Conservation (phyloP, 768 basidiomycete genomes). For the Podaxis sp. region DNA sequence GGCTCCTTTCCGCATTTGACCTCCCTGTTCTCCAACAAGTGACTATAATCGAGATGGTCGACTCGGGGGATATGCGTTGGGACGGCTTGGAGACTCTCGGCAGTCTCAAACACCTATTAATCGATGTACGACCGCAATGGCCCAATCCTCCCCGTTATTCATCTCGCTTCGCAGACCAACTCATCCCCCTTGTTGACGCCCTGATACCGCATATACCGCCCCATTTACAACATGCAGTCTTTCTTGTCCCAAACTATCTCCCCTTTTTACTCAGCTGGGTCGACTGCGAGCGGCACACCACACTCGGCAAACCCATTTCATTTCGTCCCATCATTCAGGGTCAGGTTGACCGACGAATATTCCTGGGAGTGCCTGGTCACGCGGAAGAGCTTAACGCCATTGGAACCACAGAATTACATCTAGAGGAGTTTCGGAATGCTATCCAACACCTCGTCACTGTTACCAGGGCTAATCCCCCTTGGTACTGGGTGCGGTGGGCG, state of each 20-base stretch:
- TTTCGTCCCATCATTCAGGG: conserved; percentile 1
- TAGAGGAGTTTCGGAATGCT: background rate
- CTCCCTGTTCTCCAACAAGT: background rate
- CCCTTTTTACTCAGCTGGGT: conserved; percentile 5
- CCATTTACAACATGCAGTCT: background rate
- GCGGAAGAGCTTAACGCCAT: background rate
- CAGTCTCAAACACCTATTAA: background rate
- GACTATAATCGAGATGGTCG: conserved; percentile 2
- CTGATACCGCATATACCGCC: background rate
- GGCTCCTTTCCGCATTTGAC: background rate
- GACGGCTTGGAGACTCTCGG: background rate
- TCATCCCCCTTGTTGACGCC: background rate
- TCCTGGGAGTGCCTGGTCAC: background rate
- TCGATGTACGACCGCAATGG: conserved; percentile 1
- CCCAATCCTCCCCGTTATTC: background rate
- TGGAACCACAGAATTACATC: background rate
- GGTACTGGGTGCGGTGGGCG: background rate
- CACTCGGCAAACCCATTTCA: background rate
- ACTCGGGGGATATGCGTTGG: background rate
- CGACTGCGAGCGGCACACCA: background rate
- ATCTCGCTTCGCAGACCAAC: background rate
- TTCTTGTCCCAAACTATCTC: conserved; percentile 6
- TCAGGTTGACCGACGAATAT: background rate
- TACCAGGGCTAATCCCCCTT: conserved; percentile 1
- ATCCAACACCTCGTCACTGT: background rate